Base-by-base conservation (phyloP, 768 basidiomycete genomes). In the Dendrothele bispora region DNA sequence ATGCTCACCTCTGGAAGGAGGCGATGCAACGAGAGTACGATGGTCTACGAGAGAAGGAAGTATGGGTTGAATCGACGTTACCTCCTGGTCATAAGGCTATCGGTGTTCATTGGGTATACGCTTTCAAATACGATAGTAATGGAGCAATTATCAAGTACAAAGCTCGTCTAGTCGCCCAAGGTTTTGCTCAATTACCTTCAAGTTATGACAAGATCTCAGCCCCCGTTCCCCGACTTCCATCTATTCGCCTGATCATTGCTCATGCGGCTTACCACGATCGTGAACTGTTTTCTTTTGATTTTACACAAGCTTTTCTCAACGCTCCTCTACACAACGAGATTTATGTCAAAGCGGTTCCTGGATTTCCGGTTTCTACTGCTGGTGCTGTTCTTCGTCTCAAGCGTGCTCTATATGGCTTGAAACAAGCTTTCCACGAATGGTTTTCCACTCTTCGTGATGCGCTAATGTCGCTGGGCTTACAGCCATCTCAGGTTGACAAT, bases 361-460 rank as follows among this genome's bases (percentile, higher is more conserved):
- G n/a, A n/a, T n/a, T n/a, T n/a, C n/a, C n/a, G n/a, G n/a, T n/a
- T n/a, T n/a, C n/a, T n/a, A n/a, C n/a, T n/a, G n/a, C 15, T 11
- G 39, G 42, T 22, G 14, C 22, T 27, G 20, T 35, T 14, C 20
- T 6, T 5, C 15, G 14, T 15, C 32, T 24, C 7, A 18, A 22
- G 10, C 18, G 22, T 21, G 45, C 45, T 6, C 17, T 46, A 10
- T 46, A 46, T 20, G 45, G 45, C 22, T 24, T 40, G 39, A 18
- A 25, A 14, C 39, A 40, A 40, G 39, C 39, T 40, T 15, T 17
- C 25, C 12, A 25, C 25, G 21, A 14, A 15, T 46, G 45, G 45
- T 46, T 27, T n/a, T 15, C 8, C 18, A 36, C 20, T n/a, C 30
- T 44, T 10, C 26, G 28, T 15, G 24, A 14, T 17, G 24, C 28